Evolutionary conservation across 1,139 yeast species (phyloP).

Genomic region (Arxiozyma telluris): DNA sequence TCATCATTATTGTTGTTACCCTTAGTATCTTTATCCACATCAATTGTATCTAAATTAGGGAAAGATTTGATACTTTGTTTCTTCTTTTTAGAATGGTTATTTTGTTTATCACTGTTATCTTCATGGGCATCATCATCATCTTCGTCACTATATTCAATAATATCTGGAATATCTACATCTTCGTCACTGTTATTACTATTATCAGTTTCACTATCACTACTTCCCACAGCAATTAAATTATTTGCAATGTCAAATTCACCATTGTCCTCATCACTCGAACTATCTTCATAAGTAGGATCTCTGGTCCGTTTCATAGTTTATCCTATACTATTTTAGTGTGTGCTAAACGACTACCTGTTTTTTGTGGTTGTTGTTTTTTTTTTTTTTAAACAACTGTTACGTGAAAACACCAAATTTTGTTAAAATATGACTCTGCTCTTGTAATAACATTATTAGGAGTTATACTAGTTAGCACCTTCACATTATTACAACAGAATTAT

Average conservation of each 20-base stretch:
- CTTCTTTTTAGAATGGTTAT: conserved; percentile 11
- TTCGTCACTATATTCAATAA: conserved; percentile 36
- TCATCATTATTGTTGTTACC: background rate
- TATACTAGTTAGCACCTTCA: background rate
- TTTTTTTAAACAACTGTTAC: background rate
- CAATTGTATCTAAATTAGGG: conserved; percentile 57
- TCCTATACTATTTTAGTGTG: too few relatives aligned
- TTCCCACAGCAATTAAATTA: conserved; percentile 43
- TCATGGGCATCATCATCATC: conserved; percentile 37
- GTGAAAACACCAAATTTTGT: too few relatives aligned
- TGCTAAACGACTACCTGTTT: background rate
- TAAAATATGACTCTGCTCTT: background rate
- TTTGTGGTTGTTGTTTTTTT: too few relatives aligned
- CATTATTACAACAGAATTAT: background rate
- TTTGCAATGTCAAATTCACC: conserved; percentile 56
- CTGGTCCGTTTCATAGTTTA: conserved; percentile 3
- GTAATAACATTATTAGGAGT: background rate
- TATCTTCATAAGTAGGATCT: background rate
- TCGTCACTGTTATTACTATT: conserved; percentile 30
- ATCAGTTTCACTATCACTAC: conserved; percentile 36
- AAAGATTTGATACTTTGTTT: conserved; percentile 32
- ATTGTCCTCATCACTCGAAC: conserved; percentile 4
- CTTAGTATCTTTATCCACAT: conserved; percentile 42
- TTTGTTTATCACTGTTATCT: conserved; percentile 18
- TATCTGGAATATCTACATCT: conserved; percentile 45